Evolutionary conservation across 768 basidiomycete species (phyloP).

Genomic region (Mycena leptocephala): DNA sequence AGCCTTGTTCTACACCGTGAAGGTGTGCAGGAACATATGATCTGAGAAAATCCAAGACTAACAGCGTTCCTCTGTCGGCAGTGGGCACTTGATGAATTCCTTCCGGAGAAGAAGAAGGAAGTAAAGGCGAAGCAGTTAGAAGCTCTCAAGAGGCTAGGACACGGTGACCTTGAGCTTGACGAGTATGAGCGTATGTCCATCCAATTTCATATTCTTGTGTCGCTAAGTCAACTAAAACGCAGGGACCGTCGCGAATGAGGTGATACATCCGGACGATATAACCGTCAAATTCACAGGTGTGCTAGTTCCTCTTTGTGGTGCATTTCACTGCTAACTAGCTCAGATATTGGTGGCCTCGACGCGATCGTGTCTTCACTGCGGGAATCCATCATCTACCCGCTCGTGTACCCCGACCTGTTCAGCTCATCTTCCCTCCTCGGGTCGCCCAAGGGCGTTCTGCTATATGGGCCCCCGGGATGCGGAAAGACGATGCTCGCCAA

Average conservation of each 20-base stretch:
- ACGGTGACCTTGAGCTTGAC: constrained; percentile 82
- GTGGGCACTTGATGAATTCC: constrained; percentile 78
- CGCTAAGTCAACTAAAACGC: constrained; percentile 23
- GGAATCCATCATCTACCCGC: constrained; percentile 96
- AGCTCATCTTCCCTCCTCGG: constrained; percentile 85
- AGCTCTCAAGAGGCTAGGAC: constrained; percentile 79
- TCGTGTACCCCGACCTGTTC: constrained; percentile 93
- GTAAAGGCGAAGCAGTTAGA: constrained; percentile 81
- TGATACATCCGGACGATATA: constrained; percentile 95
- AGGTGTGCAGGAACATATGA: constrained; percentile 60
- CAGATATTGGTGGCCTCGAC: constrained; percentile 95
- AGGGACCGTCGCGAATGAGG: constrained; percentile 93
- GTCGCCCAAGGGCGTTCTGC: constrained; percentile 95
- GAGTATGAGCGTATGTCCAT: constrained; percentile 88
- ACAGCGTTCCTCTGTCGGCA: constrained; percentile 43
- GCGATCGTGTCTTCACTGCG: constrained; percentile 90
- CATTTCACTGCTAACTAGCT: background rate
- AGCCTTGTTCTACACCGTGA: constrained; percentile 84
- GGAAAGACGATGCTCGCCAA: constrained; percentile 99
- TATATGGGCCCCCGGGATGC: constrained; percentile 98
- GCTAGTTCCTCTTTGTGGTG: constrained; percentile 30
- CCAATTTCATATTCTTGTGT: background rate
- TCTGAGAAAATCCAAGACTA: background rate
- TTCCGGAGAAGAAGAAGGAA: constrained; percentile 70
- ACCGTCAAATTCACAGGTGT: constrained; percentile 80